Base-by-base conservation (phyloP, 768 basidiomycete species). In the Fomitopsis serialis region DNA sequence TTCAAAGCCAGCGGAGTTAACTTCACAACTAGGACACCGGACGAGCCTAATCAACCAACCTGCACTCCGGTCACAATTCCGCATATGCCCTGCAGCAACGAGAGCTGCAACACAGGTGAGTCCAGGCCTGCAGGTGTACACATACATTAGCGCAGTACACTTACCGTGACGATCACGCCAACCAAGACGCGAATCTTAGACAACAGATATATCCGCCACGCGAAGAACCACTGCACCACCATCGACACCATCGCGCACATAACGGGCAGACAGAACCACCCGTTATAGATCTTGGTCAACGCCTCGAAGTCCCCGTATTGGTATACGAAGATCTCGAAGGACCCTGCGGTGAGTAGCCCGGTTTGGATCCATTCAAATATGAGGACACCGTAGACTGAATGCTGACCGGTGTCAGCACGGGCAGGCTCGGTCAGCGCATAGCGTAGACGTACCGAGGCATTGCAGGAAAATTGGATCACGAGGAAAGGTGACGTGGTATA, bases 261-360 rank as follows among this genome's bases (percentile, higher is more conserved):
- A 23, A 59, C 44, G 2, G 52, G 32, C 5, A 56, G 48, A 21
- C 50, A 50, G 48, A 59, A 59, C 58, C 58, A 59, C 4, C 42
- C 15, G 35, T 46, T 50, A 42, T 56, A 36, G 42, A 53, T 55
- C 11, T 19, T 12, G 25, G 34, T 25, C 22, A 59, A 12, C 21
- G 22, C 17, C 8, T 13, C 2, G 2, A 24, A 5, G 23, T 53
- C 25, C 2, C 58, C 58, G 34, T 45, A 59, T 22, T 44, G 13
- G 52, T 53, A 53, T 1, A 55, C 54, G 52, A 27, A 48, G 27
- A 42, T 24, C 1, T 50, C 24, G 48, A 55, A 55, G 15, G 49
- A 35, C 19, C 10, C 22, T 3, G 47, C 22, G 2, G 58, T 59
- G 48, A 59, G 27, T 37, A 59, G 54, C 10, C 35, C 54, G n/a